phyloP scores from a whole-genome alignment of 2,329 filamentous ascomycete species.

The Huntiella moniliformis region DNA sequence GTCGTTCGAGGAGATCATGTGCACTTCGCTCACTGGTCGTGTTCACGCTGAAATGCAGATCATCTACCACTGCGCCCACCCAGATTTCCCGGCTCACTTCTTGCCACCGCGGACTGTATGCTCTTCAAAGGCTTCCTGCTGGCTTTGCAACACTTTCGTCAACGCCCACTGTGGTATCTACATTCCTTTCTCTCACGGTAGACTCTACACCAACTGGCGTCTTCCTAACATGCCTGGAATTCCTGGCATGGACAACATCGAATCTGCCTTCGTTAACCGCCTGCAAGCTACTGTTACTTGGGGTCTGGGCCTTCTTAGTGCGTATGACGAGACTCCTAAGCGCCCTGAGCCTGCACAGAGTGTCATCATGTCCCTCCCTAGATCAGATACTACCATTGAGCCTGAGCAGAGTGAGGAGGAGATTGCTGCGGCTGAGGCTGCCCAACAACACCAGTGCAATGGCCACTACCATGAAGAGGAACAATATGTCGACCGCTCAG shows the following conservation, averaged over 20 bases:
- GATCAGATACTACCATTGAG: constrained; percentile 5
- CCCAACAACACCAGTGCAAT: not conserved
- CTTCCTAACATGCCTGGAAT: constrained; percentile 18
- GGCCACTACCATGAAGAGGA: constrained; percentile 4
- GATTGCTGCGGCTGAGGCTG: not conserved
- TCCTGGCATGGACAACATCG: constrained; percentile 3
- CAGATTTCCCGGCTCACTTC: constrained; percentile 11
- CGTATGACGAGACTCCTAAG: constrained; percentile 7
- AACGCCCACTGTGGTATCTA: constrained; percentile 22
- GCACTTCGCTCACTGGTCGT: constrained; percentile 16
- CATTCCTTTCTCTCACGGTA: constrained; percentile 24
- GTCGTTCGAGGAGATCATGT: constrained; percentile 9
- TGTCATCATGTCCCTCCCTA: constrained; percentile 6
- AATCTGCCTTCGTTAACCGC: constrained; percentile 9
- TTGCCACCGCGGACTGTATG: constrained; percentile 24
- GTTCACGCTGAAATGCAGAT: constrained; percentile 34
- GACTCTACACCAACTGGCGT: constrained; percentile 27
- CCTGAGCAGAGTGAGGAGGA: constrained; percentile 1
- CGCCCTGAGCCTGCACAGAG: constrained; percentile 10
- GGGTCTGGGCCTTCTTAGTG: constrained; percentile 8
- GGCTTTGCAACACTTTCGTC: constrained; percentile 31
- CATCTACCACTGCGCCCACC: constrained; percentile 23
- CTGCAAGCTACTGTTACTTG: constrained; percentile 9
- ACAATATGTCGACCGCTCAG: not conserved
- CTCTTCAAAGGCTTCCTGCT: constrained; percentile 32